Evolutionary conservation across 2,329 filamentous ascomycete genomes (phyloP), one percentile per base, ranked within the genome.

Genomic region (Scytalidium lignicola): DNA sequence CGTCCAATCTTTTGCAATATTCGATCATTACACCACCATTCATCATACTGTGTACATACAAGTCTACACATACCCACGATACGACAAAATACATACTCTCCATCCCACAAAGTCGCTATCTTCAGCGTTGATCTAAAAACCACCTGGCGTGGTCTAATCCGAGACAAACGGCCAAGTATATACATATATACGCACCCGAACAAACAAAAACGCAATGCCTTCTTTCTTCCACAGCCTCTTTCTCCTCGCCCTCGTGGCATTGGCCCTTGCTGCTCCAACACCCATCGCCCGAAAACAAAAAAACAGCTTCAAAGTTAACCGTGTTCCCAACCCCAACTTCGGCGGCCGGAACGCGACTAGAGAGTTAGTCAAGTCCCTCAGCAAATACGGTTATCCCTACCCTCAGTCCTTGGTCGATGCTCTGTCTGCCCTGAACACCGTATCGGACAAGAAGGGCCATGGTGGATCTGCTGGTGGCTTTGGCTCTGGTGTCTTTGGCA

Each of bases 331-430:
- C 44, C 69, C 69, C n/a, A 70, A 71, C 49, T 81, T 82, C 62
- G 32, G 26, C 2, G 43, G 43, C 18, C 50, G 49, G 43, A 49
- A 54, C 21, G 62, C 61, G 37, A 63, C 61, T 0, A 66, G 60
- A 48, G 82, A 84, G 45, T 73, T 91, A 57, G 67, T 77, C 45
- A 86, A 80, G 67, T 80, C 85, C 15, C 84, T 86, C 64, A 69
- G 74, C 58, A 91, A 91, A 65, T 90, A 78, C 65, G 76, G 78
- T 53, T 76, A 84, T 67, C 67, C 70, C 32, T 67, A 78, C 42
- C 68, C 74, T 2, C 58, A 69, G 2, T 68, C 67, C 7, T 62
- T 76, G 46, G 60, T 72, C 45, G 70, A 68, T 26, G 65, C 66
- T 23, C n/a, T 37, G 7, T 5, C 32, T 13, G 6, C 32, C 17